Percentiles rank a stretch among this genome's conserved stretches.
Evolutionary conservation across 1,284 basidiomycete genomes (phyloP).

Genomic region (Boletus sp.): DNA sequence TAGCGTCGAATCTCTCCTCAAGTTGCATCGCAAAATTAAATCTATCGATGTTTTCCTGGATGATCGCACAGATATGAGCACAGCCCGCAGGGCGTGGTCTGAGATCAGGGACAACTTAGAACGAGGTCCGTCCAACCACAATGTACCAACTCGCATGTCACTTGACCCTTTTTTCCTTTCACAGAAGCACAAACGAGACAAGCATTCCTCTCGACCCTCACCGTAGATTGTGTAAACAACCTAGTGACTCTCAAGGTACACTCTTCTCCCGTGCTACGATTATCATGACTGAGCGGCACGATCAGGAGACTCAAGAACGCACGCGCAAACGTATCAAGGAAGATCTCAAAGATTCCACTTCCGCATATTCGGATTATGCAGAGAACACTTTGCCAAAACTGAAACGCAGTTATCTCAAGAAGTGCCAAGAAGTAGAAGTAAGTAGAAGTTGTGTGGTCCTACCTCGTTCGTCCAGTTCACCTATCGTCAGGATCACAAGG

Average conservation of each 20-base stretch:
- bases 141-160: background rate
- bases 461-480: conserved; percentile 16
- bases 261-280: background rate
- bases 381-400: conserved; percentile 76
- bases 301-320: conserved; percentile 82
- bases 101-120: conserved; percentile 86
- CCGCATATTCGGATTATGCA: conserved; percentile 77
- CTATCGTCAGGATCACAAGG: conserved; percentile 60
- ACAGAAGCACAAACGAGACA: conserved; percentile 83
- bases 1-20: conserved; percentile 73
- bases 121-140: conserved; percentile 54
- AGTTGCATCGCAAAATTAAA: conserved; percentile 70
- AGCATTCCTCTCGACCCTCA: conserved; percentile 73
- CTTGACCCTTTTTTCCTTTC: background rate
- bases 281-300: conserved; percentile 7
- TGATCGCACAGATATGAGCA: conserved; percentile 62
- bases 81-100: conserved; percentile 73
- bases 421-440: conserved; percentile 72
- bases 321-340: conserved; percentile 90
- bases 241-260: conserved; percentile 69
- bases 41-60: conserved; percentile 68
- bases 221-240: conserved; percentile 71
- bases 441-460: conserved; percentile 39
- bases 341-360: conserved; percentile 76
- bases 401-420: conserved; percentile 77